Base-by-base conservation (phyloP, 495 filamentous ascomycete genomes). In the Elaphomyces granulatus region DNA sequence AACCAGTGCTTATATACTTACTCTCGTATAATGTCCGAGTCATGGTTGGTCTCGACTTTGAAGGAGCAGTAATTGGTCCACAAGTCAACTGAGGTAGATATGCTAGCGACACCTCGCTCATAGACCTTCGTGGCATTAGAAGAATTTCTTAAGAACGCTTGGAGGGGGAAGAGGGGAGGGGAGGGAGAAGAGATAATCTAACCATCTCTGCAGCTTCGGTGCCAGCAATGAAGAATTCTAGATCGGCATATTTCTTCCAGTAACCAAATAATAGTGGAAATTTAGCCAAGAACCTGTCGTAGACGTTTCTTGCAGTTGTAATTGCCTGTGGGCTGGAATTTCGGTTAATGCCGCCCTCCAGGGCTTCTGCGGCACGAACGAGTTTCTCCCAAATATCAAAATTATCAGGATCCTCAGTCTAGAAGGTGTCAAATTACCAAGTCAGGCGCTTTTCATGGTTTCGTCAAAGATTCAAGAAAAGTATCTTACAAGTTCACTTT, bases 161-260 rank as follows among this genome's bases (percentile, higher is more conserved):
- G 14, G 1, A 14, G n/a, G 2, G 6, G n/a, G n/a, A n/a, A n/a
- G n/a, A n/a, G n/a, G n/a, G n/a, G n/a, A n/a, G n/a, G n/a, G n/a
- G n/a, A n/a, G n/a, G n/a, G n/a, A n/a, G n/a, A n/a, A 28, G 7
- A n/a, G 18, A 38, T 12, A 33, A 32, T 46, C 69, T 43, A 71
- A 95, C 90, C 83, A 96, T 90, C 55, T 99, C 90, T 41, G 90
- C 92, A 20, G 92, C 87, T 64, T 99, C 90, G 1, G 92, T 94
- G 18, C 90, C 90, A 3, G 85, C 85, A 46, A 96, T 94, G 12
- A 83, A 83, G 60, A 99, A 99, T 53, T 99, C 90, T 17, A 94
- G 62, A 54, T 96, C 90, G 48, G 90, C 90, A 76, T 99, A 98
- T 59, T 94, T 96, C 66, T 95, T 95, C 90, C 90, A 99, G 61